phyloP scores from a whole-genome alignment of 805 yeast genomes.

The Metschnikowia peoriensis region DNA sequence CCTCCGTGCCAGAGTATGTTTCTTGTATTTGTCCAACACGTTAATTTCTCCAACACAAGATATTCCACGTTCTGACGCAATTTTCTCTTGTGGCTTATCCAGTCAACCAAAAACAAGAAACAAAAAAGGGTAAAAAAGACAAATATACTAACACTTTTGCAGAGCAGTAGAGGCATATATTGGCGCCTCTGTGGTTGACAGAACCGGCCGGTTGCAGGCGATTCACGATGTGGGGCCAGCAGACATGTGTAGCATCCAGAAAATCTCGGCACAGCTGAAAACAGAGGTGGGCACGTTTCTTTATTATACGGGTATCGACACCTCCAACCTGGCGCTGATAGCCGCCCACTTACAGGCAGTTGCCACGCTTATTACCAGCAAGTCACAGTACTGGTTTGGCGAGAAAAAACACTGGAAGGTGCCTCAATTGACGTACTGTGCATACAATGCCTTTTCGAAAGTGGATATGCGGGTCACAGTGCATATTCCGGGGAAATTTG shows the following conservation, averaged over 20 bases:
- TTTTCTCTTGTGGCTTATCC: no score
- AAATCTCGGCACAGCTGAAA: constrained; percentile 40
- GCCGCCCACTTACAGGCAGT: constrained; percentile 72
- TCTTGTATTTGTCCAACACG: no score
- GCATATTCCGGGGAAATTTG: constrained; percentile 73
- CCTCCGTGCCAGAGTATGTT: no score
- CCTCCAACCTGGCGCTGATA: constrained; percentile 71
- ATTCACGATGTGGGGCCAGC: constrained; percentile 74
- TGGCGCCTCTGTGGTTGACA: constrained; percentile 60
- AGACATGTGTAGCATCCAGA: constrained; percentile 54
- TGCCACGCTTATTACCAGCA: constrained; percentile 58
- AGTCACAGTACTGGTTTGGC: constrained; percentile 77
- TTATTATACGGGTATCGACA: constrained; percentile 73
- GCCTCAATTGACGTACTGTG: constrained; percentile 65
- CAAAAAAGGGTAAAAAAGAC: background rate
- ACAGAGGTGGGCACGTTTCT: constrained; percentile 66
- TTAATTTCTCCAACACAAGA: no score
- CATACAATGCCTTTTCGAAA: constrained; percentile 58
- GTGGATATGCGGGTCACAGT: constrained; percentile 72
- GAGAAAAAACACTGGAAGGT: constrained; percentile 68
- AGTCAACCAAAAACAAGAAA: no score
- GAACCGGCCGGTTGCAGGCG: constrained; percentile 57
- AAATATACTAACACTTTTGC: constrained; percentile 18
- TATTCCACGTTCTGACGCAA: no score
- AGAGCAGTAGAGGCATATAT: constrained; percentile 52